Evolutionary conservation across 2,329 filamentous ascomycete species (phyloP).

Genomic region (Orbilia brochopaga): DNA sequence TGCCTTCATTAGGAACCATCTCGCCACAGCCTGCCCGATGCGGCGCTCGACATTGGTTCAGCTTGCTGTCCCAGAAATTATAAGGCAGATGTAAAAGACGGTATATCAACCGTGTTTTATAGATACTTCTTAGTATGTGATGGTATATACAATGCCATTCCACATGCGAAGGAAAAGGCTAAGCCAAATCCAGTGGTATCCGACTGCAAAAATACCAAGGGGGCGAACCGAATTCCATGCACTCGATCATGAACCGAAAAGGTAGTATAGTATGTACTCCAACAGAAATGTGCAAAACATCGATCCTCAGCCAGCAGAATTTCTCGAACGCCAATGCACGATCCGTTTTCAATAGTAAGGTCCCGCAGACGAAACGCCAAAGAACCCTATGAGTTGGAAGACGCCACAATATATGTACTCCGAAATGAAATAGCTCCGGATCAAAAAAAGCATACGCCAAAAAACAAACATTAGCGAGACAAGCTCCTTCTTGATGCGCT

Average conservation of each 20-base stretch:
- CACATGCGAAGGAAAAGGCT: background rate
- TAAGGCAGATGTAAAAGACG: background rate
- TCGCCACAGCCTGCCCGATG: background rate
- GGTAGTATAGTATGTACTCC: background rate
- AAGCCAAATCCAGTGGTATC: background rate
- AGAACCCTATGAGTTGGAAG: background rate
- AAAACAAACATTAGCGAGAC: background rate
- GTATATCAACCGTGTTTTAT: background rate
- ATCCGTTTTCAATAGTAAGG: background rate
- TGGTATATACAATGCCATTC: slow-evolving; percentile 2
- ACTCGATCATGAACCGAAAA: background rate
- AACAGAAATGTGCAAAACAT: background rate
- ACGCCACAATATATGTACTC: slow-evolving; percentile 7
- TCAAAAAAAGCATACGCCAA: slow-evolving; percentile 23
- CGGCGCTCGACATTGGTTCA: background rate
- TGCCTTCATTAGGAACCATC: background rate
- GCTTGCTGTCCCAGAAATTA: background rate
- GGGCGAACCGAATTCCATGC: background rate
- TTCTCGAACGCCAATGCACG: slow-evolving; percentile 7
- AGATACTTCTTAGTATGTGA: background rate
- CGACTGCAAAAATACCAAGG: background rate
- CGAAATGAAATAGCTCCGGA: background rate
- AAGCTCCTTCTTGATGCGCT: background rate
- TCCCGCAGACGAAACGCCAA: background rate
- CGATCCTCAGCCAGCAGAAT: slow-evolving; percentile 1